These are phyloP conservation scores for Hymenotorrendiella dingleyae DNA, from an alignment of 2,329 filamentous ascomycete genomes.

Conservation along the genomic window DNA sequence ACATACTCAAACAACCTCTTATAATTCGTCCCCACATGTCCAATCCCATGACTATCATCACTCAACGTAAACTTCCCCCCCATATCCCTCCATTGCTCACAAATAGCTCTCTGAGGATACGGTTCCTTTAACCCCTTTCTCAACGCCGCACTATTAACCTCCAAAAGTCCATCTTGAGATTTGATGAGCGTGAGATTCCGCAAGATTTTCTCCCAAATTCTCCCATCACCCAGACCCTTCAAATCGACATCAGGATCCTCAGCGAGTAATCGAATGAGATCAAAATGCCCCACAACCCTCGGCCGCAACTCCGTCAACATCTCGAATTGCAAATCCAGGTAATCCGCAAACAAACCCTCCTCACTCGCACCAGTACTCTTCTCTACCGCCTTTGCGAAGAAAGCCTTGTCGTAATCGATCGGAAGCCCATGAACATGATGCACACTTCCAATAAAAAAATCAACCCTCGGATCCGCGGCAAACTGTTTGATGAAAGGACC, in stretches of 20 bases:
- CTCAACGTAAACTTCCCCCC: conserved; percentile 84
- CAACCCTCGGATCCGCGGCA: conserved; percentile 57
- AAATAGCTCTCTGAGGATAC: conserved; percentile 76
- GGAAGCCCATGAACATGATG: conserved; percentile 84
- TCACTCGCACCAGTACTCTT: conserved; percentile 53
- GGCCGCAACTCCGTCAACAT: conserved; percentile 73
- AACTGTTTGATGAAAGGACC: conserved; percentile 51
- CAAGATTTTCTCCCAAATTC: conserved; percentile 68
- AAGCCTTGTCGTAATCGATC: conserved; percentile 74
- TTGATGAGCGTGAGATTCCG: conserved; percentile 69
- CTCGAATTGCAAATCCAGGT: conserved; percentile 80
- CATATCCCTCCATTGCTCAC: conserved; percentile 66
- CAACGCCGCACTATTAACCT: conserved; percentile 82
- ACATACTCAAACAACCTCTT: conserved; percentile 63
- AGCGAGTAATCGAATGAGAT: conserved; percentile 79
- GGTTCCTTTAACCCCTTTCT: conserved; percentile 87
- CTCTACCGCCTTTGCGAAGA: conserved; percentile 47
- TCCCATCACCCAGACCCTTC: conserved; percentile 39
- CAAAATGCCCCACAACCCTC: conserved; percentile 85
- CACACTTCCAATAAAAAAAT: conserved; percentile 89
- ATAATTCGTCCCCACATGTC: conserved; percentile 86
- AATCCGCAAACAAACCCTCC: conserved; percentile 69
- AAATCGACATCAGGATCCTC: conserved; percentile 60
- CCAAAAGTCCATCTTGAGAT: conserved; percentile 73
- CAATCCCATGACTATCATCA: conserved; percentile 88